Evolutionary conservation across 2,329 filamentous ascomycete species (phyloP).

Genomic region (Monilinia vaccinii-corymbosi): DNA sequence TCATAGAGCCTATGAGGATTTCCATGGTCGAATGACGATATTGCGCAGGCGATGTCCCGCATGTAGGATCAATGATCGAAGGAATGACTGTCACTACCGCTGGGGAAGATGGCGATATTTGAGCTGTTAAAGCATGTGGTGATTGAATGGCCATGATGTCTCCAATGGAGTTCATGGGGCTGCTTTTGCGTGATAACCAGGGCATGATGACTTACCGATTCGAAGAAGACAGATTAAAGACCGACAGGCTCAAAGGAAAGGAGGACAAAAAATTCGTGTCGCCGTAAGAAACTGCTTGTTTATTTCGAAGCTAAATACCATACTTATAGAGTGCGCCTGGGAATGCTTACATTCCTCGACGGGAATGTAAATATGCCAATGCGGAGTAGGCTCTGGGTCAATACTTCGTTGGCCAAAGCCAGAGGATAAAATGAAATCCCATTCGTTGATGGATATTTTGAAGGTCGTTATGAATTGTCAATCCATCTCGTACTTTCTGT

Average conservation of each 20-base stretch:
- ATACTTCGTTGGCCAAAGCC: not conserved
- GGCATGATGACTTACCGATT: conserved; percentile 7
- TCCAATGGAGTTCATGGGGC: not conserved
- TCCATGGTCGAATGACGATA: conserved; percentile 8
- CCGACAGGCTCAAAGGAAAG: not conserved
- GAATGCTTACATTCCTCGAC: conserved; percentile 4
- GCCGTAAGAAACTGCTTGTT: not conserved
- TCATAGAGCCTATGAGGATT: conserved; percentile 1
- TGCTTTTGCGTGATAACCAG: conserved; percentile 9
- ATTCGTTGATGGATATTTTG: not conserved
- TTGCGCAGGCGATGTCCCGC: conserved; percentile 12
- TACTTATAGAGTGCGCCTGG: conserved; percentile 1
- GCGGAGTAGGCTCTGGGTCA: not conserved
- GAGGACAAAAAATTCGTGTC: not conserved
- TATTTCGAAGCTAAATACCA: not conserved
- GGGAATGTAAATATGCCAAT: conserved; percentile 9
- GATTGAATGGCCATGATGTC: not conserved
- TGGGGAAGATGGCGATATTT: not conserved
- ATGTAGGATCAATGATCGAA: conserved; percentile 15
- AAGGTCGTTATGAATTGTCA: not conserved
- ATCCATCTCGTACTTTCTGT: not conserved
- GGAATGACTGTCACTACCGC: conserved; percentile 13
- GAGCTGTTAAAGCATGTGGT: not conserved
- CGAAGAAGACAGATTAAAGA: not conserved
- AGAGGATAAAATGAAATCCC: not conserved